Conservation (phyloP, 2,329 filamentous ascomycete genomes). For the Penicillium sp. region DNA sequence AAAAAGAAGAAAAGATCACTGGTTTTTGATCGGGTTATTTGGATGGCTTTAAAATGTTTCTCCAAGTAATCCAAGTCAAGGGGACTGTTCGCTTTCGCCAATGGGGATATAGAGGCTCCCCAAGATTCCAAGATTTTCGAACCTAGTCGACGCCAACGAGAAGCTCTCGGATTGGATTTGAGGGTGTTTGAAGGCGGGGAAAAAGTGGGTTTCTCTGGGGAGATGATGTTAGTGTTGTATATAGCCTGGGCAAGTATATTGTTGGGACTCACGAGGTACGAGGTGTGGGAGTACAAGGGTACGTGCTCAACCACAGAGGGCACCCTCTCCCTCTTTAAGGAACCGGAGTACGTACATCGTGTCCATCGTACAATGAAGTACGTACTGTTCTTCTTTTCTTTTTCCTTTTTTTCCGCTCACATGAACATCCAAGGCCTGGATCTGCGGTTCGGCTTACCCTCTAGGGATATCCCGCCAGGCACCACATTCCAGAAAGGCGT, state of each 20-base stretch:
- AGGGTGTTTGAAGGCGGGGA: slow-evolving; percentile 23
- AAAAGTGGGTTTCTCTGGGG: slow-evolving; percentile 26
- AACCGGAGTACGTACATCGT: not conserved
- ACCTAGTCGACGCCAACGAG: not conserved
- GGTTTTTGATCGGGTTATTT: not conserved
- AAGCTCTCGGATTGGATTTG: slow-evolving; percentile 16
- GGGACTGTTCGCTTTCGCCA: not conserved
- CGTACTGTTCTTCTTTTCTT: not conserved
- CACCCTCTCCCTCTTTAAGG: slow-evolving; percentile 10
- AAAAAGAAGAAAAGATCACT: too few species aligned
- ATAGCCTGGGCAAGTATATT: not conserved
- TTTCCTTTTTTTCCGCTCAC: slow-evolving; percentile 29
- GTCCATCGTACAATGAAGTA: not conserved
- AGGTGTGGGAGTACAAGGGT: not conserved
- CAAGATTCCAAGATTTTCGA: slow-evolving; percentile 1
- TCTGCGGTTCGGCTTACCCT: slow-evolving; percentile 33
- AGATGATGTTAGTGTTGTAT: slow-evolving; percentile 10
- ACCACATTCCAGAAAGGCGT: slow-evolving; percentile 8
- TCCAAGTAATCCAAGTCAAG: not conserved
- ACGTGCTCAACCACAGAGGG: not conserved
- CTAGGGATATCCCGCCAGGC: slow-evolving; percentile 30
- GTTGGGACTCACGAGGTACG: not conserved
- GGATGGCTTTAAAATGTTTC: not conserved
- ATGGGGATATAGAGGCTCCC: not conserved
- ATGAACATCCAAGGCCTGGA: slow-evolving; percentile 30